phyloP scores from a whole-genome alignment of 208 protist species.

The Crithidia bombi region DNA sequence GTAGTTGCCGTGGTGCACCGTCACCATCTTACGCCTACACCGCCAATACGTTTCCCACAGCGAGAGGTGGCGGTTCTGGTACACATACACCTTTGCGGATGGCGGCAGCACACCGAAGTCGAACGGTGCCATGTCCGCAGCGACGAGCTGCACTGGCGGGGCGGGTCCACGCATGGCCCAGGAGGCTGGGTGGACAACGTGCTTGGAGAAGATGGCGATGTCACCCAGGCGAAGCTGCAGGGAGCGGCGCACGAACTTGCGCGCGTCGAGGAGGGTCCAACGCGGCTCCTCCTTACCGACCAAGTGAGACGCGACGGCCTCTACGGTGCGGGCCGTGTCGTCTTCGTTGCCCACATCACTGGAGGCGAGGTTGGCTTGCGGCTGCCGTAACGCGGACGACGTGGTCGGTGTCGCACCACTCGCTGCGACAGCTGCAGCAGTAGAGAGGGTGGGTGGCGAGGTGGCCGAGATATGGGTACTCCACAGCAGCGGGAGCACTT shows the following conservation, averaged over 20 bases:
- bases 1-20: conserved; percentile 40
- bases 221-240: conserved; percentile 44
- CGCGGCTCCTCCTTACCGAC: conserved; percentile 60
- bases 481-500: conserved; percentile 21
- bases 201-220: conserved; percentile 51
- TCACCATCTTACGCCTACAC: conserved; percentile 50
- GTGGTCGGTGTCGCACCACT: conserved; percentile 3
- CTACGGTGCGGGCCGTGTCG: conserved; percentile 49
- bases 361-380: neutral
- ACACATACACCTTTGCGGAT: conserved; percentile 16
- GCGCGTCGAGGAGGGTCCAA: conserved; percentile 63
- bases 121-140: conserved; percentile 34
- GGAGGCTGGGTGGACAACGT: conserved; percentile 46
- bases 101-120: conserved; percentile 15
- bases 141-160: conserved; percentile 41
- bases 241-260: conserved; percentile 62
- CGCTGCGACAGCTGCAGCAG: neutral
- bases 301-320: conserved; percentile 62
- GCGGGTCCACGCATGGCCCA: conserved; percentile 43
- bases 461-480: neutral
- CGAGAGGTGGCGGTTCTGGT: conserved; percentile 62
- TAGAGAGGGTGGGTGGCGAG: neutral
- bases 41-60: conserved; percentile 72
- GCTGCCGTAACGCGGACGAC: conserved; percentile 14
- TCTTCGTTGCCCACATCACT: neutral